Percentiles rank a stretch among this genome's conserved stretches.
These are phyloP conservation scores for Colletotrichum salicis DNA, from an alignment of 2,329 filamentous ascomycete genomes.

Conservation along the genomic window DNA sequence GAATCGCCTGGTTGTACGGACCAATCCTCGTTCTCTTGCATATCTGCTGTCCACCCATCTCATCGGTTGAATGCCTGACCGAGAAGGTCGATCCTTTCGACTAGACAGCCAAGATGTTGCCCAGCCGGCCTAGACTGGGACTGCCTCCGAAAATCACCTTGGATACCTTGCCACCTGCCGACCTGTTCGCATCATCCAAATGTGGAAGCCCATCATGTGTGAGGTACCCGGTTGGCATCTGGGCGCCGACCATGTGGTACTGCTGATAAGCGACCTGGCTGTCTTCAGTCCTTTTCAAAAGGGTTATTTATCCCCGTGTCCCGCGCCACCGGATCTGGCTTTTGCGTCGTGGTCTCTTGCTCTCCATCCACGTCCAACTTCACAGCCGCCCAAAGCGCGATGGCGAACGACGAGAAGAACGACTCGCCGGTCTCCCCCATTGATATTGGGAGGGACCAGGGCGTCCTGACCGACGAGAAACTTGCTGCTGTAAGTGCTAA, in stretches of 20 bases:
- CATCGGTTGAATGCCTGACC: slow-evolving; percentile 33
- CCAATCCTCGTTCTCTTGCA: slow-evolving; percentile 27
- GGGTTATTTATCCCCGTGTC: slow-evolving; percentile 19
- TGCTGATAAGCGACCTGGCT: slow-evolving; percentile 30
- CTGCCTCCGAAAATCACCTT: slow-evolving; percentile 16
- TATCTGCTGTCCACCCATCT: slow-evolving; percentile 27
- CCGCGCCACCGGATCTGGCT: background rate
- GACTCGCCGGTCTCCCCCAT: slow-evolving; percentile 21
- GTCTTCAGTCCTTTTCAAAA: background rate
- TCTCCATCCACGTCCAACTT: background rate
- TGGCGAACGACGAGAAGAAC: slow-evolving; percentile 33
- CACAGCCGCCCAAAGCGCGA: slow-evolving; percentile 10
- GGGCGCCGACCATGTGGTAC: slow-evolving; percentile 20
- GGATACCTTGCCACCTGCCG: slow-evolving; percentile 28
- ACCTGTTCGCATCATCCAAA: background rate
- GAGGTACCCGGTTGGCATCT: slow-evolving; percentile 14
- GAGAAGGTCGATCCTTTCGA: slow-evolving; percentile 34
- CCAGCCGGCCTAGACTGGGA: slow-evolving; percentile 26
- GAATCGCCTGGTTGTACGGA: background rate
- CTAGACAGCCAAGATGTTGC: slow-evolving; percentile 25
- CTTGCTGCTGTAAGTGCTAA: slow-evolving; percentile 14
- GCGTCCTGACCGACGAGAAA: slow-evolving; percentile 31
- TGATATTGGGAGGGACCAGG: slow-evolving; percentile 22
- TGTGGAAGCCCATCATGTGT: slow-evolving; percentile 5
- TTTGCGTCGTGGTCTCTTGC: background rate